Conservation (phyloP, 148 eudicot genomes). For the Silene latifolia region DNA sequence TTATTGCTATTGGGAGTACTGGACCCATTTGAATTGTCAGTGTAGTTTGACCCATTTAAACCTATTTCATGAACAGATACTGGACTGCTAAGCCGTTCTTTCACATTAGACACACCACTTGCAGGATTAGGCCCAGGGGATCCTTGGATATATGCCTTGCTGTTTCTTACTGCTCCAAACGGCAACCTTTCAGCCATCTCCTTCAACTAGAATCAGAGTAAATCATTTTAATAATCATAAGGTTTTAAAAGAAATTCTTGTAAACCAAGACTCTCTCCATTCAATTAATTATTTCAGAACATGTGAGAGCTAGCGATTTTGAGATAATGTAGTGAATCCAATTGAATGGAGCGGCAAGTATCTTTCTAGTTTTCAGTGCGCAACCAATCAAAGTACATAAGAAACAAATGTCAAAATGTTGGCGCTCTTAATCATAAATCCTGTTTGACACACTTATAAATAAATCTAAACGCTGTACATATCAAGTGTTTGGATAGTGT, state of each 20-base stretch:
- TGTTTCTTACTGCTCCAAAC: conserved; percentile 34
- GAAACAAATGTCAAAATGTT: not conserved
- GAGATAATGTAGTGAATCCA: not conserved
- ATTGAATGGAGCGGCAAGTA: not conserved
- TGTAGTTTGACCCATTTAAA: conserved; percentile 22
- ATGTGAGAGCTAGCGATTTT: not conserved
- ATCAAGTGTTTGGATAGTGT: not conserved
- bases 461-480: not conserved
- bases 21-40: conserved; percentile 28
- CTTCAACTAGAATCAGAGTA: conserved; percentile 33
- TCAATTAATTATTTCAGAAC: not conserved
- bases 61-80: conserved; percentile 23
- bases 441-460: not conserved
- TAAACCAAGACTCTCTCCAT: not conserved
- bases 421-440: not conserved
- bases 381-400: not conserved
- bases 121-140: conserved; percentile 28
- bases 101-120: conserved; percentile 23
- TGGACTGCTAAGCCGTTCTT: conserved; percentile 30
- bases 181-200: conserved; percentile 50
- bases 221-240: not conserved
- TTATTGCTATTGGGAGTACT: conserved; percentile 38
- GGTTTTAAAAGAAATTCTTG: not conserved
- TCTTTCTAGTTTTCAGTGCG: not conserved
- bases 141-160: conserved; percentile 21